Base-by-base conservation (phyloP, 768 basidiomycete species). In the Naganishia kalamii region DNA sequence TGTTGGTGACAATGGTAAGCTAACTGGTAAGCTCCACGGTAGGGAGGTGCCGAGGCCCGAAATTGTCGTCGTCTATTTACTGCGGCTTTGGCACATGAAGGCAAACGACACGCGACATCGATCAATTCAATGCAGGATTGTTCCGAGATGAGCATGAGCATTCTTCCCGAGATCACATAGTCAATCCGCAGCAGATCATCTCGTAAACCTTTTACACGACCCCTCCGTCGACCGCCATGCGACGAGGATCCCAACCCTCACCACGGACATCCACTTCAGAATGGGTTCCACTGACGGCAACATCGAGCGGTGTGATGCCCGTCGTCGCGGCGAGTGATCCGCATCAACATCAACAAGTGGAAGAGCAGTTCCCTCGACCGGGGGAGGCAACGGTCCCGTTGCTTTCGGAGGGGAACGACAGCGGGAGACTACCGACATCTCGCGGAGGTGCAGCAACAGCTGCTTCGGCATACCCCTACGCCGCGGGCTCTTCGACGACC, bases 251-350 rank as follows among this genome's bases (percentile, higher is more conserved):
- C 13, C 54, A 57, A 1, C 19, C 54, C n/a, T 57, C 54, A 57
- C 54, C 54, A 41, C n/a, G 54, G 12, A 27, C 35, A 15, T 57
- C 54, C 21, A 52, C 51, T 10, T 57, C 35, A 21, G 54, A 57
- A 40, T 57, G 54, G 54, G 54, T 57, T 27, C 54, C 54, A 40
- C 35, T 57, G 37, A 57, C 54, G 27, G 27, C 35, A 12, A 41
- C 54, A 17, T 37, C 54, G 27, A 17, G 37, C n/a, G n/a, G n/a
- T 19, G 37, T 57, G 21, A 27, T 37, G 37, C 35, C 54, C 12
- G 35, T 40, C 13, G 35, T 57, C 17, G 29, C 21, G 19, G 23
- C 17, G 15, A 57, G 54, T 37, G 35, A 57, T 23, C 35, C 35
- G 37, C 54, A 40, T 23, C 54, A 40, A 25, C 33, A 41, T 6